These are phyloP conservation scores for Citropsis articulata DNA, from an alignment of 345 rosid genomes.

Conservation along the genomic window DNA sequence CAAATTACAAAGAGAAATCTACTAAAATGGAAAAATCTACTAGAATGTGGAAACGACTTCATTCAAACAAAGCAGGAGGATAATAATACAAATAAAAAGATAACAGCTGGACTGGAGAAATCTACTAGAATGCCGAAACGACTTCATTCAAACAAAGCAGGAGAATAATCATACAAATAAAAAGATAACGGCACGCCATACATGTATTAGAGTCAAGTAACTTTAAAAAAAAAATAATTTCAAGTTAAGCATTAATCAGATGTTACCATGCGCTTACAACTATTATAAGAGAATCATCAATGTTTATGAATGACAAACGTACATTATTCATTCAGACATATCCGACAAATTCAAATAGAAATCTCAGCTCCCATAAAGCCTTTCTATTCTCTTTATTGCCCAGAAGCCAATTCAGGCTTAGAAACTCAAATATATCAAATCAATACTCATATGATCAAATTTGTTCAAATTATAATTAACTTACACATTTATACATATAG, in stretches of 20 bases:
- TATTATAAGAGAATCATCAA: neutral
- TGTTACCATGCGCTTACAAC: neutral
- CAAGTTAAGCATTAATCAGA: neutral
- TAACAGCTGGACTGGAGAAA: neutral
- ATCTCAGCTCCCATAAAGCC: neutral
- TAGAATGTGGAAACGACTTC: neutral
- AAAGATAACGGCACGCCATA: neutral
- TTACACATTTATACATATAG: neutral
- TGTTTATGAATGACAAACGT: neutral
- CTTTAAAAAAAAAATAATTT: too few species aligned
- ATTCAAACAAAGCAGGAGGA: neutral
- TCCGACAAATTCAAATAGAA: neutral
- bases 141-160: neutral
- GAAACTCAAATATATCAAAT: neutral
- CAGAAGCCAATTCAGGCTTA: neutral
- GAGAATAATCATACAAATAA: neutral
- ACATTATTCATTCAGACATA: slow-evolving; percentile 3
- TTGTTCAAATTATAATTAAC: neutral
- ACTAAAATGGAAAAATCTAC: too few species aligned
- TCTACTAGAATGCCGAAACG: neutral
- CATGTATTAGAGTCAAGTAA: neutral
- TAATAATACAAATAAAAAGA: neutral
- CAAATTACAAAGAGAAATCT: neutral
- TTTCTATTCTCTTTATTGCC: neutral
- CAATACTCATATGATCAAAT: neutral